phyloP scores from a whole-genome alignment of 106 monocot genomes.

The Chionographis japonica region DNA sequence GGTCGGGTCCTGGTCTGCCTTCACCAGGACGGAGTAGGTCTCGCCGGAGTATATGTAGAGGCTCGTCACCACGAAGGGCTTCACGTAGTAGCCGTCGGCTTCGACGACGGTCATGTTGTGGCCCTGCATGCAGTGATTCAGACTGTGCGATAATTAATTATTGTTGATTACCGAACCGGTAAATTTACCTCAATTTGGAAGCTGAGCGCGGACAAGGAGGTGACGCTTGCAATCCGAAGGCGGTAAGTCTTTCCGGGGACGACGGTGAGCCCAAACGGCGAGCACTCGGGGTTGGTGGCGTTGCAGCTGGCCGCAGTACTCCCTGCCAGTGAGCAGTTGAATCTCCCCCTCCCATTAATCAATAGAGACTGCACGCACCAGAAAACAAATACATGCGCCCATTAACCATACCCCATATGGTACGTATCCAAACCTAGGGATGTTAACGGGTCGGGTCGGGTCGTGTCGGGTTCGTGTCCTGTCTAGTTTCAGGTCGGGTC shows the following conservation, averaged over 20 bases:
- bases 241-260: conserved; percentile 74
- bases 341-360: conserved; percentile 42
- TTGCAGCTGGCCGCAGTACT: conserved; percentile 30
- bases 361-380: conserved; percentile 37
- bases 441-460: no score
- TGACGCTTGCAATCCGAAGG: conserved; percentile 50
- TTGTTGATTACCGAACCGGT: no score
- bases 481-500: no score
- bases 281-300: conserved; percentile 43
- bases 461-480: no score
- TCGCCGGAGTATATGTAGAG: conserved; percentile 89
- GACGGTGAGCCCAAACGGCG: conserved; percentile 41
- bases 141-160: no score
- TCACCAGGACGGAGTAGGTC: conserved; percentile 80
- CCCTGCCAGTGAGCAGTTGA: conserved; percentile 28
- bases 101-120: conserved; percentile 81
- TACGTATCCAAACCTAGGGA: not conserved
- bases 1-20: conserved; percentile 54
- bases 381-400: not conserved
- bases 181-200: conserved; percentile 69
- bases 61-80: conserved; percentile 62
- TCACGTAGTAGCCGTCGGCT: conserved; percentile 71
- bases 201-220: conserved; percentile 72
- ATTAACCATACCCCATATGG: not conserved
- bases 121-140: no score